Base-by-base conservation (phyloP, 2,329 filamentous ascomycete genomes). In the Neoascochyta sp. region DNA sequence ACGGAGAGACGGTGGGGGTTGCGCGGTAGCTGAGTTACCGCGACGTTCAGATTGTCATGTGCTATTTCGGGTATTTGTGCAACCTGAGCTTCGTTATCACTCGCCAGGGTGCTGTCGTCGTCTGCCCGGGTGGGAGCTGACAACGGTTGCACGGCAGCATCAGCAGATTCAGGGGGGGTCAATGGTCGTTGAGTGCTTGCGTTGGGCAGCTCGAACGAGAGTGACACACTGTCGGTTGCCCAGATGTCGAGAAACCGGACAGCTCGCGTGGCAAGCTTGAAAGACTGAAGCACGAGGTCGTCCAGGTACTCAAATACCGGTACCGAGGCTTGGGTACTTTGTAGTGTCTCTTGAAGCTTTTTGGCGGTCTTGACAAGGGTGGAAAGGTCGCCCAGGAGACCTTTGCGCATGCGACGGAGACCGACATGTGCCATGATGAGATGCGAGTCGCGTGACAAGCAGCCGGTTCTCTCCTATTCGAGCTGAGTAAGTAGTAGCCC, bases 271-370 rank as follows among this genome's bases (percentile, higher is more conserved):
- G 95, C 85, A 29, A 96, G 88, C 56, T 85, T 88, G 69, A 95
- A 96, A 0, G 89, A 89, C 61, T 89, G 92, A 30, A 94, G 68
- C 14, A 96, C 84, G 77, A 96, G 87, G 59, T 95, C 86, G 54
- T 96, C 90, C 34, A 95, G 77, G 34, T 90, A 77, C 48, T 84
- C 78, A 51, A 86, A 86, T 9, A 83, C 70, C 0, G 66, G 58
- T 0, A 72, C 67, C 9, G 51, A 44, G 17, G 49, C 35, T 9
- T 49, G 41, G 15, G 51, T 49, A n/a, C 42, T 28, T 36, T 63
- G 57, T 35, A 86, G 79, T 41, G 78, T 73, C 51, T 89, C 86
- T 61, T 90, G 87, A 43, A 98, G 69, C 27, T 78, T 76, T 64
- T 95, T 95, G 11, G 86, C 86, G 2, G 83, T 83, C 63, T 93